Percentiles rank a stretch among this genome's conserved stretches.
These are phyloP conservation scores for Boletus fagicola DNA, from an alignment of 768 basidiomycete species.

Conservation along the genomic window DNA sequence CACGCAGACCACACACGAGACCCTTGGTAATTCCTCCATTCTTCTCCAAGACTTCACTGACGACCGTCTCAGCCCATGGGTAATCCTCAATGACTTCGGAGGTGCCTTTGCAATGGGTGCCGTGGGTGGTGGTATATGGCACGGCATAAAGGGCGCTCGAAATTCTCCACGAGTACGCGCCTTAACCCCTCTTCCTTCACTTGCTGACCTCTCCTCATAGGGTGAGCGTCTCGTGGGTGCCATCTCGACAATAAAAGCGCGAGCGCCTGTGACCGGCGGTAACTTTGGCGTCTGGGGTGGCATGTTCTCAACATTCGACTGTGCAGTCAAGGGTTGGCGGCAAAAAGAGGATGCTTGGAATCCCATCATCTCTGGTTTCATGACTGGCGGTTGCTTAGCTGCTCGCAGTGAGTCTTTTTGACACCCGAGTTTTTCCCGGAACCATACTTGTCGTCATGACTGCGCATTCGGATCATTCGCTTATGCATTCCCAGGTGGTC, in stretches of 20 bases:
- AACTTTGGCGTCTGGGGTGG: slow-evolving; percentile 97
- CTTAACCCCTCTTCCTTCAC: background rate
- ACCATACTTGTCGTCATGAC: background rate
- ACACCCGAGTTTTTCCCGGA: background rate
- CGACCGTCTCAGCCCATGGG: slow-evolving; percentile 75
- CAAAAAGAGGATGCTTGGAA: slow-evolving; percentile 99
- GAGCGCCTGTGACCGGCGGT: slow-evolving; percentile 96
- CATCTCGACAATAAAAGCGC: slow-evolving; percentile 93
- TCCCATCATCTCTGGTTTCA: slow-evolving; percentile 95
- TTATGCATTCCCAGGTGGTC: slow-evolving; percentile 65
- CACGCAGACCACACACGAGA: slow-evolving; percentile 93
- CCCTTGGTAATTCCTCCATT: slow-evolving; percentile 63
- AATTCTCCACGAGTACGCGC: slow-evolving; percentile 86
- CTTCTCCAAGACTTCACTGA: slow-evolving; percentile 1
- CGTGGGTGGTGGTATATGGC: slow-evolving; percentile 97
- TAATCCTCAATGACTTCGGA: slow-evolving; percentile 97
- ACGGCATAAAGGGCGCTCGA: slow-evolving; percentile 95
- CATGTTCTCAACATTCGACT: slow-evolving; percentile 98
- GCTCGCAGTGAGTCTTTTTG: slow-evolving; percentile 71
- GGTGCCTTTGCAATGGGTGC: slow-evolving; percentile 98
- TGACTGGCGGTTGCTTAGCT: slow-evolving; percentile 96
- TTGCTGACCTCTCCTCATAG: slow-evolving; percentile 38
- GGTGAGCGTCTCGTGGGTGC: slow-evolving; percentile 95
- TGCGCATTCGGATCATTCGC: background rate
- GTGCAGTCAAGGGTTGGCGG: slow-evolving; percentile 93